Evolutionary conservation across 768 basidiomycete species (phyloP), one percentile per base, ranked within the genome.

Genomic region (Boletus huronensis): DNA sequence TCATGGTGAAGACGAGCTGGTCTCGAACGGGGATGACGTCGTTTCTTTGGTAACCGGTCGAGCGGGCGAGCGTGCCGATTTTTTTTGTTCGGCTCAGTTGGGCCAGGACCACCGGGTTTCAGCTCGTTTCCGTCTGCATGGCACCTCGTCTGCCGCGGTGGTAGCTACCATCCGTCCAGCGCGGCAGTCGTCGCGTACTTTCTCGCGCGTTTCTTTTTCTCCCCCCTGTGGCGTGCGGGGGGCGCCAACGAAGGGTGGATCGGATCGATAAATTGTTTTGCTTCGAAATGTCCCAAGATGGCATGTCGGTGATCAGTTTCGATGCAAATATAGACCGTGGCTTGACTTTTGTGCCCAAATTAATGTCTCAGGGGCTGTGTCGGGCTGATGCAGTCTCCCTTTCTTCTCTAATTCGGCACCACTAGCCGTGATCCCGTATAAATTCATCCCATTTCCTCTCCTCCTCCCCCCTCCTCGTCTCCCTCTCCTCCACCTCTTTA

Each of bases 371-470:
- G 67, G 58, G 60, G 64, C 64, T 68, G 63, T 65, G 59, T 52
- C 42, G 50, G 29, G 45, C 64, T 71, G 70, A 71, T 72, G 69
- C n/a, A 25, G 23, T 70, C 70, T 58, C 63, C 63, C 64, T 70
- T 70, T 61, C 55, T 64, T 63, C 61, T 67, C 61, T 26, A 61
- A 58, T 61, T 63, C 63, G 67, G 67, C 52, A 64, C 43, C 38
- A 6, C 55, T 70, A 60, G 40, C 59, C 64, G 58, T 42, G 50
- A 40, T 45, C 40, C 48, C 59, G 48, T 70, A 70, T 71, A 71
- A 70, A 70, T 65, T 55, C 59, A 34, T 38, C 47, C 49, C 57
- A 14, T 62, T 52, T 42, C 44, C 48, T 42, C 53, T 4, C 39
- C 28, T n/a, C 42, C 17, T 31, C 46, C 44, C 25, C 14, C 26